These are phyloP conservation scores for Harringtonia lauricola DNA, from an alignment of 2,329 filamentous ascomycete species.

Conservation along the genomic window DNA sequence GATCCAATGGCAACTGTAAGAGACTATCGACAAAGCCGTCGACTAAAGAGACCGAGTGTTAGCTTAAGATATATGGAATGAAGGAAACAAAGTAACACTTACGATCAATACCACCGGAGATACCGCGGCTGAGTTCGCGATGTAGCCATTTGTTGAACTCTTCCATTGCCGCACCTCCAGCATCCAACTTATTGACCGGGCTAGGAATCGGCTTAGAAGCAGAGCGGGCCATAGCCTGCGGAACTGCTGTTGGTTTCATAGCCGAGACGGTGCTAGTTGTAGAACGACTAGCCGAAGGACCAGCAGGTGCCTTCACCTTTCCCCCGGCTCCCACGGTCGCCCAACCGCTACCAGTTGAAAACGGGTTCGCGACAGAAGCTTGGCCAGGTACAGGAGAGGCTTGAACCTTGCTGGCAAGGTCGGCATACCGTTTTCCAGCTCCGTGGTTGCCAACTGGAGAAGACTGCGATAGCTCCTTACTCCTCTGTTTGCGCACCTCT, in stretches of 20 bases:
- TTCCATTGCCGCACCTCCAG: conserved; percentile 53
- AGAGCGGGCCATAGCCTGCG: conserved; percentile 22
- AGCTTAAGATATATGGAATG: not conserved
- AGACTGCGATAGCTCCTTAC: conserved; percentile 33
- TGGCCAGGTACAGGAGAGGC: conserved; percentile 28
- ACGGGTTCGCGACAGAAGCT: conserved; percentile 22
- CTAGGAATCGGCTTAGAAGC: conserved; percentile 37
- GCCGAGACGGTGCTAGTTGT: conserved; percentile 26
- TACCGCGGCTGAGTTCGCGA: conserved; percentile 66
- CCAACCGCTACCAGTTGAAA: conserved; percentile 56
- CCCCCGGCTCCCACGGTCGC: conserved; percentile 90
- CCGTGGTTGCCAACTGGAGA: conserved; percentile 17
- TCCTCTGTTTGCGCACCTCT: conserved; percentile 75
- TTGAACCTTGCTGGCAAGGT: conserved; percentile 70
- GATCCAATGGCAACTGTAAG: conserved; percentile 63
- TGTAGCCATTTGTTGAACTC: conserved; percentile 93
- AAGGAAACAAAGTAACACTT: conserved; percentile 20
- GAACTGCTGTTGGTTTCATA: conserved; percentile 27
- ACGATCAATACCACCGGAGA: conserved; percentile 40
- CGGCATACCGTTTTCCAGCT: conserved; percentile 80
- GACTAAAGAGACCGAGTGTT: conserved; percentile 46
- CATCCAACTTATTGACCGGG: conserved; percentile 28
- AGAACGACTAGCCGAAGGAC: conserved; percentile 38
- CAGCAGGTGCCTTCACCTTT: conserved; percentile 69
- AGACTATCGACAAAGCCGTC: conserved; percentile 72